These are phyloP conservation scores for Fonsecaea erecta DNA, from an alignment of 2,329 filamentous ascomycete species.

Conservation along the genomic window DNA sequence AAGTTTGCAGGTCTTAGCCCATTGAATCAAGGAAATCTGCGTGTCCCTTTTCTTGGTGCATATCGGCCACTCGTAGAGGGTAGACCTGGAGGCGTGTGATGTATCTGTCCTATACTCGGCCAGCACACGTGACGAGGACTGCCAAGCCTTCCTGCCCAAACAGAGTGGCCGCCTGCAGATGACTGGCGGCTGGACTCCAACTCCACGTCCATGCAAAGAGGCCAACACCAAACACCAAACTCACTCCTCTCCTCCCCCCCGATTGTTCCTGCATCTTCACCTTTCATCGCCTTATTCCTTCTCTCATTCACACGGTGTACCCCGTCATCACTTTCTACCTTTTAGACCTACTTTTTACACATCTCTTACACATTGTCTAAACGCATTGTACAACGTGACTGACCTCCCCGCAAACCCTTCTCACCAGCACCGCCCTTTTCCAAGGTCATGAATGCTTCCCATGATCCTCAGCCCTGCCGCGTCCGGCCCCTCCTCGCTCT, in stretches of 20 bases:
- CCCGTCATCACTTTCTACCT: background rate
- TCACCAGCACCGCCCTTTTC: slow-evolving; percentile 24
- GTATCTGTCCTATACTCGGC: background rate
- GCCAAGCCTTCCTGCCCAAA: slow-evolving; percentile 1
- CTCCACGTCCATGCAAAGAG: slow-evolving; percentile 11
- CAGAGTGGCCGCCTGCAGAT: background rate
- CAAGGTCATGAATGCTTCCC: slow-evolving; percentile 38
- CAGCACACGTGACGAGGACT: background rate
- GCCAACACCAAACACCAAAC: slow-evolving; percentile 14
- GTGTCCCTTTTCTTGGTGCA: background rate
- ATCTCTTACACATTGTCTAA: background rate
- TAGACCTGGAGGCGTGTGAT: background rate
- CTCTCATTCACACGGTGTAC: slow-evolving; percentile 5
- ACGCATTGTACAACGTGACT: slow-evolving; percentile 9
- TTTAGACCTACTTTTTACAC: slow-evolving; percentile 4
- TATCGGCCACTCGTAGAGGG: too few relatives aligned
- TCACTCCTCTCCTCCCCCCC: slow-evolving; percentile 6
- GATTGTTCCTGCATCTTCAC: slow-evolving; percentile 17
- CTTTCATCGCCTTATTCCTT: slow-evolving; percentile 15
- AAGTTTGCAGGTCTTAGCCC: background rate
- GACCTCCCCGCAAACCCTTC: slow-evolving; percentile 21
- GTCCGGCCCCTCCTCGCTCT: slow-evolving; percentile 66
- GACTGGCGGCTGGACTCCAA: slow-evolving; percentile 1
- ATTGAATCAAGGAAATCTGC: background rate
- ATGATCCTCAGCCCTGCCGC: slow-evolving; percentile 47